Evolutionary conservation across 176 grass and related monocot species (phyloP), one percentile per base, ranked within the genome.

Genomic region (Bromus sterilis): DNA sequence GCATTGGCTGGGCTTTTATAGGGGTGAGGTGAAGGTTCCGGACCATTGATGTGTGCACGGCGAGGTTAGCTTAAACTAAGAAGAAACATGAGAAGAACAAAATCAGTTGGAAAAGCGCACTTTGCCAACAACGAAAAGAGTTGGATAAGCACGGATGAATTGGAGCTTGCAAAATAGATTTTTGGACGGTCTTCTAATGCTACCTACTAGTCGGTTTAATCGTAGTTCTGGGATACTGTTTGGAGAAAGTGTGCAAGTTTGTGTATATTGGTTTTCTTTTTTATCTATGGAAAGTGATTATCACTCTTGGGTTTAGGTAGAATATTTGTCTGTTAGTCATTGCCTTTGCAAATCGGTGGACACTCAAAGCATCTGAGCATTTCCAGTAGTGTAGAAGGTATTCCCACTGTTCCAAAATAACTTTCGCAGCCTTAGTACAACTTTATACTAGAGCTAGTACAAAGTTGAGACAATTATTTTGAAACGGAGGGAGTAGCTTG

Each of bases 91-190:
- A 36, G 56, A 34, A 64, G 10, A 74, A 10, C 29, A 7, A 5
- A 59, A 69, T 71, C 6, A 29, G 75, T 26, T 72, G 55, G 33
- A 28, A 12, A 74, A 49, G 69, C 10, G 31, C 7, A 63, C 28
- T 28, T 56, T 63, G n/a, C 9, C 4, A 42, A 39, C 20, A 29
- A 29, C 12, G 11, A 11, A 66, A 76, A 25, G 6, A 15, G 23
- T 7, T 71, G 28, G 28, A 71, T 64, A 44, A 53, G 13, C 4
- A 18, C 14, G 7, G 14, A 15, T 1, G 15, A 8, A 66, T 79
- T 88, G 86, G 75, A 67, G 66, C 8, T 74, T n/a, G n/a, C n/a
- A n/a, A 14, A 76, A 87, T 37, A 51, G 39, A 61, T 13, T 71
- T 80, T 41, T 42, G 66, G 66, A 41, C 11, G 20, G 36, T 41